Evolutionary conservation across 768 basidiomycete genomes (phyloP).

Genomic region (Xerocomellus dryophilus): DNA sequence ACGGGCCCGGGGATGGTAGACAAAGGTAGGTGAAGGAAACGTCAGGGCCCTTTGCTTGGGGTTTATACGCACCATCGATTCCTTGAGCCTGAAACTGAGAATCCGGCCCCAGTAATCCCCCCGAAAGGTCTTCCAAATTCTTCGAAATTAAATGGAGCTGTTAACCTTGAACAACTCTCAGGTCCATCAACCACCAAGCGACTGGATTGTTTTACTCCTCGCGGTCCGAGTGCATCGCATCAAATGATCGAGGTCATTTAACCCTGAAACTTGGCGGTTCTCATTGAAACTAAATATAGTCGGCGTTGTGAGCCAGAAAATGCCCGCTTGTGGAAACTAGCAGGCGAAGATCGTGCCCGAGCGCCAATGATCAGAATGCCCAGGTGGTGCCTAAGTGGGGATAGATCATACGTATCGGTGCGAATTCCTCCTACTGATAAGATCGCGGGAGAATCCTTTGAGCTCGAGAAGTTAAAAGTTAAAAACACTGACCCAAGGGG

Average conservation of each 20-base stretch:
- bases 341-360: background rate
- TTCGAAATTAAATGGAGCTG: background rate
- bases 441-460: background rate
- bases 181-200: background rate
- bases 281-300: constrained; percentile 1
- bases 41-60: background rate
- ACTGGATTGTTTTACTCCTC: background rate
- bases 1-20: background rate
- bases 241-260: background rate
- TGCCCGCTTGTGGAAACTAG: background rate
- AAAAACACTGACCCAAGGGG: background rate
- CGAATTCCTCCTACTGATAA: constrained; percentile 7
- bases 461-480: background rate
- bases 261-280: background rate
- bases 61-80: constrained; percentile 9
- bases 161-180: constrained; percentile 7
- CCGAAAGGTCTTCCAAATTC: background rate
- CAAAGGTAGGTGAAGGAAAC: background rate
- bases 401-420: background rate
- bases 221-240: background rate
- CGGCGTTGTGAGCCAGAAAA: background rate
- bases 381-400: background rate
- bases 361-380: background rate
- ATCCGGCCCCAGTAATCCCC: background rate
- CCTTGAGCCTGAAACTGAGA: constrained; percentile 9